Base-by-base conservation (phyloP, 306 rosid genomes). In the Senna tora region DNA sequence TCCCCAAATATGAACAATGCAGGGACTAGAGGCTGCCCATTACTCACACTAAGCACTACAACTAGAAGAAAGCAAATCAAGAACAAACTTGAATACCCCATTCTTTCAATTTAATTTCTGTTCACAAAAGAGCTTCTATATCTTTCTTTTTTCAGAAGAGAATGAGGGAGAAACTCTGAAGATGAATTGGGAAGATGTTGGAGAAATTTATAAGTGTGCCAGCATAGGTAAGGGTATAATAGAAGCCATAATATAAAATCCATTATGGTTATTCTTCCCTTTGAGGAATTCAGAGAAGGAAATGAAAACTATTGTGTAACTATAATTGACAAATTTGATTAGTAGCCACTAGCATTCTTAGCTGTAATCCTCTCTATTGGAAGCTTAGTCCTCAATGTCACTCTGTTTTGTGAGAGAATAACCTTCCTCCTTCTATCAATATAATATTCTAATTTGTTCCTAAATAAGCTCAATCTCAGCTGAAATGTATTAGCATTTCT, bases 1-100 rank as follows among this genome's bases (percentile, higher is more conserved):
- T 92, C 93, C 51, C 93, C 97, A 74, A 92, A 92, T 49, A 86
- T 74, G 82, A 92, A 79, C 75, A 92, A 16, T 21, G 93, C 91
- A n/a, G 90, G 97, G 51, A 92, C 89, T 5, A 84, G 76, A 43
- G 87, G 76, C 77, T 85, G 88, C 38, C 81, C 92, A 73, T 85
- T 51, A 16, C 70, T 75, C 79, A 68, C 68, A 67, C 59, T 43
- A 39, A 79, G 30, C 59, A 67, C 7, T 68, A 64, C 49, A 74
- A 81, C 22, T 55, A 83, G 52, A 65, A 79, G 57, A 33, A 72
- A 60, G 25, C 15, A 72, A 60, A 43, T 53, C 25, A 83, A 67
- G 34, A 33, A 60, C 69, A 71, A 79, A 50, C 75, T 62, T 54
- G 73, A 46, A 39, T 21, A 65, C 6, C 69, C 80, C 93, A 84